A percentile compares a stretch with the other conserved stretches of the same genome.
These are phyloP conservation scores for Monilinia vaccinii-corymbosi DNA, from an alignment of 2,329 filamentous ascomycete species.

Conservation along the genomic window DNA sequence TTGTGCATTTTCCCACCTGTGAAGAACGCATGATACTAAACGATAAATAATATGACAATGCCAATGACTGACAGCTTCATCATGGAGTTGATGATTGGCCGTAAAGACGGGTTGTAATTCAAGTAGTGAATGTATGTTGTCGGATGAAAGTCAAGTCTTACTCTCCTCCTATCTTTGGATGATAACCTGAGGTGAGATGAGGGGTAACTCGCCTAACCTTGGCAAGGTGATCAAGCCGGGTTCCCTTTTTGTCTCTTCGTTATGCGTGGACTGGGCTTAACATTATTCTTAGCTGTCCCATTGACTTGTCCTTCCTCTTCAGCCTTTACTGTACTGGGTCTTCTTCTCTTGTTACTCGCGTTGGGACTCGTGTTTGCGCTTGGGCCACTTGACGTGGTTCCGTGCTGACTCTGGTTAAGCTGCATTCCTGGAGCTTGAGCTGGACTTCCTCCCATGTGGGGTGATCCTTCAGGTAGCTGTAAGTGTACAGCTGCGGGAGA, in stretches of 20 bases:
- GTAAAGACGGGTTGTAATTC: neutral
- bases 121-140: neutral
- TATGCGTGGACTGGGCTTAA: slow-evolving; percentile 34
- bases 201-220: neutral
- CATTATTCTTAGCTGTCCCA: slow-evolving; percentile 25
- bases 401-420: slow-evolving; percentile 58
- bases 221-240: slow-evolving; percentile 13
- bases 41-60: neutral
- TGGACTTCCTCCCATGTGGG: slow-evolving; percentile 48
- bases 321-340: slow-evolving; percentile 33
- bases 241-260: slow-evolving; percentile 32
- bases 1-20: neutral
- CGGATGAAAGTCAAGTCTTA: neutral
- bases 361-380: slow-evolving; percentile 51
- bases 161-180: neutral
- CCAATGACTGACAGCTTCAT: neutral
- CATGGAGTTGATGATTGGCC: neutral
- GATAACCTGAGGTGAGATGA: neutral
- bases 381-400: slow-evolving; percentile 55
- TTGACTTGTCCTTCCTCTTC: slow-evolving; percentile 29
- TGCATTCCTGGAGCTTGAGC: slow-evolving; percentile 56
- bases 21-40: neutral
- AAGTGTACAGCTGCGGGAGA: slow-evolving; percentile 53
- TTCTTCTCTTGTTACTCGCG: slow-evolving; percentile 32
- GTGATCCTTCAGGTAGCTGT: slow-evolving; percentile 49